Evolutionary conservation across 2,329 filamentous ascomycete genomes (phyloP).

Genomic region (Pseudogymnoascus sp.): DNA sequence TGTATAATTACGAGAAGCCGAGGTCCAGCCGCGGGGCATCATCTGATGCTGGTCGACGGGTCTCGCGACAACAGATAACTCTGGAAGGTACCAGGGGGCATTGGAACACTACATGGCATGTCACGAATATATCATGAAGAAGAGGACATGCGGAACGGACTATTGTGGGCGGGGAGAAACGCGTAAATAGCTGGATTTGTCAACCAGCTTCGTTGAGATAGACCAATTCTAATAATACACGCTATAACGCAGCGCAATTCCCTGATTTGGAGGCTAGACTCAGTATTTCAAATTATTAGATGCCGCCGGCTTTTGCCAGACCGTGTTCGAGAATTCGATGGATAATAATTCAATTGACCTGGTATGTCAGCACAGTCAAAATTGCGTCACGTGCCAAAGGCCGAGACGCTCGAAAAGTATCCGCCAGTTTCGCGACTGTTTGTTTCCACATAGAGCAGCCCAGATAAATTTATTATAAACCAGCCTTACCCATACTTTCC

Average conservation of each 20-base stretch:
- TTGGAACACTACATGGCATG: neutral
- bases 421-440: neutral
- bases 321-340: neutral
- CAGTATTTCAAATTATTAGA: slow-evolving; percentile 6
- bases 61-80: neutral
- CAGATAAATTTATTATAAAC: slow-evolving; percentile 5
- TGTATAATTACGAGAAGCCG: slow-evolving; percentile 1
- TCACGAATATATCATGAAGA: neutral
- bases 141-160: neutral
- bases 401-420: slow-evolving; percentile 6
- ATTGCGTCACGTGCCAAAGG: neutral
- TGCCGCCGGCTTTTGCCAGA: neutral
- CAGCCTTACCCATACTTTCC: slow-evolving; percentile 4
- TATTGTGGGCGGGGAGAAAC: neutral
- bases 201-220: neutral
- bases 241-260: neutral
- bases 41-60: neutral
- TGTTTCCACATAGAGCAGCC: neutral
- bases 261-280: neutral
- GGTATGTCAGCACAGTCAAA: neutral
- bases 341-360: neutral
- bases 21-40: neutral
- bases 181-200: slow-evolving; percentile 1
- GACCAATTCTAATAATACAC: neutral
- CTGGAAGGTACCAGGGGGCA: neutral